Evolutionary conservation across 129 eudicot species (phyloP), one percentile per base, ranked within the genome.

Genomic region (Arctium minus): DNA sequence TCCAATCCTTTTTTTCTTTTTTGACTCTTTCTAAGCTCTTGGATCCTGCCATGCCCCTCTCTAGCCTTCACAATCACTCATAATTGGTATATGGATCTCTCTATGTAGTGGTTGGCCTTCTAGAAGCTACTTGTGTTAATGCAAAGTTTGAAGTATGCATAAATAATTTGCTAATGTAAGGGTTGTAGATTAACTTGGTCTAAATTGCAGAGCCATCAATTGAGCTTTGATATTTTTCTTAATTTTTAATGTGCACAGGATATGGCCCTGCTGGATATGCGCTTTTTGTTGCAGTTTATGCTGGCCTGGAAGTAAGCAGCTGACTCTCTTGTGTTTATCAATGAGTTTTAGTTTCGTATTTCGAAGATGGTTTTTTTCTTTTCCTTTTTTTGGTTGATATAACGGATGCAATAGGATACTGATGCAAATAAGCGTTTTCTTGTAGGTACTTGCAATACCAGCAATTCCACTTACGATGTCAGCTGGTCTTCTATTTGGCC

Each of bases 181-280:
- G 27, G 44, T 71, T 10, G 75, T 15, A 71, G 42, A 71, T 71
- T 71, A 35, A 71, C 29, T 71, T 5, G 2, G 46, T 71, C 48
- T 5, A 44, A 72, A 35, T 72, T 1, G 17, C 37, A 18, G 60
- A 73, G 40, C 31, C 29, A 4, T 44, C 9, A 77, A 60, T 30
- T 72, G 73, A 39, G 79, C n/a, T 46, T 78, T 53, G 36, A 39
- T n/a, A 30, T 30, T 29, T 83, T n/a, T 70, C 17, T 46, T 31
- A 33, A 32, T 18, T 30, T 74, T 56, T 50, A 11, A 56, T 17
- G 65, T 76, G 84, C 67, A 78, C 97, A 93, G 99, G 99, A 84
- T 96, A 96, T 88, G 99, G 98, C 73, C 94, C 97, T 53, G 97
- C 98, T 82, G 99, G 99, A 86, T 96, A 96, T 86, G 99, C 97